phyloP scores from a whole-genome alignment of 2,329 filamentous ascomycete genomes.

The Pseudogymnoascus sp. region DNA sequence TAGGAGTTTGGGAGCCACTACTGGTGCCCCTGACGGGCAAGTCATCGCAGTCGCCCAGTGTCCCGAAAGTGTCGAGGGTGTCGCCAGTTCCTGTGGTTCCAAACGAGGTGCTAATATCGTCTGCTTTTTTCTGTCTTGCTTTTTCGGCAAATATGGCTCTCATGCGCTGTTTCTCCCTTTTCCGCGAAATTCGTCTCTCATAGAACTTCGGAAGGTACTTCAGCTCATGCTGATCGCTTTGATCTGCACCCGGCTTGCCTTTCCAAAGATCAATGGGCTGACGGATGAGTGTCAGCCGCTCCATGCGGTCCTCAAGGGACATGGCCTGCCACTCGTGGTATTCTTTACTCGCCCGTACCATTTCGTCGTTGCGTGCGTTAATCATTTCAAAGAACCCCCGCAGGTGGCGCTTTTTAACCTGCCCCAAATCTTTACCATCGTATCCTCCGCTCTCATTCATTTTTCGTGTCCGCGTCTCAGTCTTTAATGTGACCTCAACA shows the following conservation, averaged over 20 bases:
- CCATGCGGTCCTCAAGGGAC: conserved; percentile 4
- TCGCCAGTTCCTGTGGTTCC: background rate
- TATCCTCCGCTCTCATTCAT: conserved; percentile 7
- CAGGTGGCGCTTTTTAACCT: background rate
- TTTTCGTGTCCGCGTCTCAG: background rate
- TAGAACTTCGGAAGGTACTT: conserved; percentile 2
- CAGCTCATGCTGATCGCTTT: background rate
- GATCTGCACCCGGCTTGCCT: background rate
- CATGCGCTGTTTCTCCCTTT: background rate
- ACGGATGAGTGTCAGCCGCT: background rate
- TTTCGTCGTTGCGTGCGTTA: background rate
- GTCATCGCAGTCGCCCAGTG: background rate
- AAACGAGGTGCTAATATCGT: background rate
- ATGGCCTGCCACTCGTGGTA: conserved; percentile 5
- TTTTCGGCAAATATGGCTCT: background rate
- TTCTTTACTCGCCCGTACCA: conserved; percentile 7
- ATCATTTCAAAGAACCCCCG: background rate
- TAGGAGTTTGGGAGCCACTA: background rate
- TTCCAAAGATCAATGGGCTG: conserved; percentile 3
- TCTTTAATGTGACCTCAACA: background rate
- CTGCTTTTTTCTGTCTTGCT: background rate
- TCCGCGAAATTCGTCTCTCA: background rate
- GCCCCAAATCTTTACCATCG: conserved; percentile 1
- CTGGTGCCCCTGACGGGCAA: background rate
- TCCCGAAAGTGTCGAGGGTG: background rate